Evolutionary conservation across 2,329 filamentous ascomycete species (phyloP), one percentile per base, ranked within the genome.

Genomic region (Xylariaceae sp.): DNA sequence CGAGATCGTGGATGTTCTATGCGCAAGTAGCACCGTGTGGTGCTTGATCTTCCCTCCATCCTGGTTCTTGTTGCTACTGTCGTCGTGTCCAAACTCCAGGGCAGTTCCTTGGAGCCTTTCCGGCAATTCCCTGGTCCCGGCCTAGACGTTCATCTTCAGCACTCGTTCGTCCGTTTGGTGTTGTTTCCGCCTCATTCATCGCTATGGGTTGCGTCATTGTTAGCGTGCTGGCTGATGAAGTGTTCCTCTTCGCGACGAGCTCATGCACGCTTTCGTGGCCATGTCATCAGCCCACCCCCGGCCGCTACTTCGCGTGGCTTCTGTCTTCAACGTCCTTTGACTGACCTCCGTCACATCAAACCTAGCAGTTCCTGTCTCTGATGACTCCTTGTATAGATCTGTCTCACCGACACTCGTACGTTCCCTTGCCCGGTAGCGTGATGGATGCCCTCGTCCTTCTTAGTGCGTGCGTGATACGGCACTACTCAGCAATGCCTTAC

Each of bases 251-350:
- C n/a, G 58, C 59, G 60, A 58, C 59, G 58, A 63, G 56, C 58
- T 64, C 61, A 71, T 72, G 70, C 70, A 73, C 64, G 68, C 64
- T 65, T 69, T 69, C 67, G 69, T 72, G 67, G 67, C 64, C 61
- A 63, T 66, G 63, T 58, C 62, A 62, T 63, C 53, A 60, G 57
- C 59, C 61, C n/a, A n/a, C 60, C 57, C 58, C 62, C 57, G 59
- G 63, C 64, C 59, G 57, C 62, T 63, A 63, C 58, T 62, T 65
- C 56, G 60, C 60, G 62, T 63, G 52, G 58, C 58, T 62, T 56
- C 53, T 58, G 51, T 55, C 48, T 55, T 58, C 49, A 45, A 58
- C 50, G 49, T 49, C 43, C 48, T 50, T 51, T 53, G 27, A 32
- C 27, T 5, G 12, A 12, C 53, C 46, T 56, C 47, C 32, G 36